phyloP scores from a whole-genome alignment of 306 rosid genomes.

The Fragaria vesca region DNA sequence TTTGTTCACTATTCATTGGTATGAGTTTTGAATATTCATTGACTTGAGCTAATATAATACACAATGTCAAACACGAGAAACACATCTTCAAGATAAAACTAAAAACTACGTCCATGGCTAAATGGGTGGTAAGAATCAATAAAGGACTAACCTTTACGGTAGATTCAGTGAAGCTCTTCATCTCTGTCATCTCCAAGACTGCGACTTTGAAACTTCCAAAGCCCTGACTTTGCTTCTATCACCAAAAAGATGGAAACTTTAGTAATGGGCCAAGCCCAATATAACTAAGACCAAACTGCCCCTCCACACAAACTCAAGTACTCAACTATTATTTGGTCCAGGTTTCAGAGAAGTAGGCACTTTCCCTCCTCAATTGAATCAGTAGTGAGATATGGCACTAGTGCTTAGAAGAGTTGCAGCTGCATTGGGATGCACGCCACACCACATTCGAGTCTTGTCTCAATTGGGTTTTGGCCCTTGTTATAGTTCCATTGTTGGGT shows the following conservation, averaged over 20 bases:
- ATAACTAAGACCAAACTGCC: not conserved
- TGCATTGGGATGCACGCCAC: slow-evolving; percentile 20
- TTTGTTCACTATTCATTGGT: not conserved
- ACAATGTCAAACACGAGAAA: not conserved
- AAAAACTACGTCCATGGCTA: not conserved
- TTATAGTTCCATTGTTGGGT: slow-evolving; percentile 9
- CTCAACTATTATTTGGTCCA: not conserved
- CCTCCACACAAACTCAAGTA: not conserved
- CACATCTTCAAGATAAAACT: not conserved
- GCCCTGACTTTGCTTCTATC: not conserved
- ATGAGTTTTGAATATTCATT: not conserved
- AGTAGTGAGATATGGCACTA: slow-evolving; percentile 17
- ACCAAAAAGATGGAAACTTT: not conserved
- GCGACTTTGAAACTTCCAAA: not conserved
- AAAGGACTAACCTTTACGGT: not conserved
- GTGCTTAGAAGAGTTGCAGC: slow-evolving; percentile 34
- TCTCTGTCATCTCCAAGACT: not conserved
- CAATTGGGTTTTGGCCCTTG: not conserved
- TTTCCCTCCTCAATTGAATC: not conserved
- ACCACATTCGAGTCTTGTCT: slow-evolving; percentile 12
- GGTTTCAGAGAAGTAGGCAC: not conserved
- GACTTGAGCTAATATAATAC: not conserved
- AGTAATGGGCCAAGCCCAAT: not conserved
- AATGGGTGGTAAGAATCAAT: not conserved
- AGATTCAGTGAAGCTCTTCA: not conserved